Evolutionary conservation across 345 rosid species (phyloP), one percentile per base, ranked within the genome.

Genomic region (Sonneratia alba): DNA sequence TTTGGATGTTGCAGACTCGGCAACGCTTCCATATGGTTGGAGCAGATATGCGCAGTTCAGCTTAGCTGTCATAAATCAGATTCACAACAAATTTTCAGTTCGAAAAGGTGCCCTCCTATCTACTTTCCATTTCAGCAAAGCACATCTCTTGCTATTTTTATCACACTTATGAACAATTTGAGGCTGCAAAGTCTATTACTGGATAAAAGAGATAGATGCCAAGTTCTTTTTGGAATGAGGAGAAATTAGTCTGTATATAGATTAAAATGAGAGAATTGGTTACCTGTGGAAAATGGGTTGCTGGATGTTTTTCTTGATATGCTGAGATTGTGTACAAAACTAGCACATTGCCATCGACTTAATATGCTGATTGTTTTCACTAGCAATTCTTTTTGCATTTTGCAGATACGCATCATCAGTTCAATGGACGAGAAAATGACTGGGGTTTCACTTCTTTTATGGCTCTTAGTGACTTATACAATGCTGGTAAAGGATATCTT

Each of bases 371-470:
- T 34, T 16, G 36, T 70, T 53, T 37, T 57, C 21, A 49, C 47
- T 12, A 62, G 16, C 4, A 10, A 11, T 34, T 14, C 55, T 14
- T 56, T 43, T 38, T 66, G 53, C 34, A 56, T 71, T 68, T 49
- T 79, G 79, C 86, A 87, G 91, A 79, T 53, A 79, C 85, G n/a
- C 80, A 79, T 10, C 91, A 87, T 77, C 86, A 81, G 75, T 87
- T 87, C 76, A 85, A 79, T 67, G 77, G 80, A 43, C 73, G 83
- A 21, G 87, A 82, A 77, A 81, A 81, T 69, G 89, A 82, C 48
- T 85, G 91, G 87, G 91, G 91, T 37, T 87, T 85, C 69, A 82
- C 86, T n/a, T 74, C 85, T 56, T 87, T 87, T 73, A 82, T 85
- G 86, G 77, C 85, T 53, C 89, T 87, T 15, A 64, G 82, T 53